Evolutionary conservation across 768 basidiomycete species (phyloP).

Genomic region (Filobasidium floriforme): DNA sequence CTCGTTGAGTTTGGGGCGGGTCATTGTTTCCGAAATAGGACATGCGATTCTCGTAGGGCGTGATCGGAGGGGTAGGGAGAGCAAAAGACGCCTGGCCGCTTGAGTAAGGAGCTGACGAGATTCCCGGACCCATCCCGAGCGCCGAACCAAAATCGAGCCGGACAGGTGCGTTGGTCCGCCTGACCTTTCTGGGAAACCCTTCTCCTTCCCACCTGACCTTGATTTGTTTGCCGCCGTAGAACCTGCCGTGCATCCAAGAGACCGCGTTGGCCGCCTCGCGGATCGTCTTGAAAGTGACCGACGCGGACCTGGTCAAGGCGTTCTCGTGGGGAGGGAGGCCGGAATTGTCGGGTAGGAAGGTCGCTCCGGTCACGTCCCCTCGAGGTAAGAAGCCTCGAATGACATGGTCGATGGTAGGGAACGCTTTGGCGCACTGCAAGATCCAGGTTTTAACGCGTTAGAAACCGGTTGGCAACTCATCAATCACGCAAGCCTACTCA

Average conservation of each 20-base stretch:
- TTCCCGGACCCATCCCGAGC: no score
- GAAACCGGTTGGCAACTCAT: not conserved
- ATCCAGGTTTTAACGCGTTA: not conserved
- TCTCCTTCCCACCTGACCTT: slow-evolving; percentile 6
- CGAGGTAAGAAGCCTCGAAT: slow-evolving; percentile 1
- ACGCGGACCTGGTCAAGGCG: not conserved
- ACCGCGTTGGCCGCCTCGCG: slow-evolving; percentile 5
- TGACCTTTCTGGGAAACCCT: not conserved
- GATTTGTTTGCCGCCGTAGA: slow-evolving; percentile 9
- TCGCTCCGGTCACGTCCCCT: slow-evolving; percentile 2
- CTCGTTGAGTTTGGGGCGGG: not conserved
- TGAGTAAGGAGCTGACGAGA: no score
- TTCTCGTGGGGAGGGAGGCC: not conserved
- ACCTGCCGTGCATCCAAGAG: slow-evolving; percentile 8
- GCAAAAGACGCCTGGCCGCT: not conserved
- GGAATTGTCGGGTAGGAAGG: not conserved
- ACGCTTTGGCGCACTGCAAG: slow-evolving; percentile 2
- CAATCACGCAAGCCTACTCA: not conserved
- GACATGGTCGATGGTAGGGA: slow-evolving; percentile 4
- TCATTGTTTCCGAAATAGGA: not conserved
- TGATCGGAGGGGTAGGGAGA: not conserved
- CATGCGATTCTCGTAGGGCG: not conserved
- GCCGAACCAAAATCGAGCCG: not conserved
- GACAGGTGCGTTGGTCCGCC: not conserved
- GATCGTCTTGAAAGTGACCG: not conserved